A percentile compares a stretch with the other conserved stretches of the same genome.
These are phyloP conservation scores for Cyclotella baltica DNA, from an alignment of 108 stramenopile genomes.

Conservation along the genomic window DNA sequence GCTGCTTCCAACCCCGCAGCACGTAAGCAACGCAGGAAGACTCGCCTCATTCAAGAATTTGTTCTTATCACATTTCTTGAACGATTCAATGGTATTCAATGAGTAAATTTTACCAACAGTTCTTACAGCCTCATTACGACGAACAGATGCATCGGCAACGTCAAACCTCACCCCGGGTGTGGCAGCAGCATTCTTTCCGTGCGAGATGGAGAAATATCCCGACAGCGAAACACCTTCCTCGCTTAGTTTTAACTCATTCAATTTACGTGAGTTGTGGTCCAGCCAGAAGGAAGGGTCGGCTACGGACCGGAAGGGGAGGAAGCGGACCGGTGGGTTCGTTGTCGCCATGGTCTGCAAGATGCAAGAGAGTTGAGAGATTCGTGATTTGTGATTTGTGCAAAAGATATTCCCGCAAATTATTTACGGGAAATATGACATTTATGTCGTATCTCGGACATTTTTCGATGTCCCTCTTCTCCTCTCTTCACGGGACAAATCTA, in stretches of 20 bases:
- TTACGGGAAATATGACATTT: background rate
- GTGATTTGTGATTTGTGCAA: background rate
- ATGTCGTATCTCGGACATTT: too few species aligned
- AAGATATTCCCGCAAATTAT: background rate
- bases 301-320: conserved; percentile 78
- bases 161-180: conserved; percentile 62
- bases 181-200: background rate
- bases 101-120: conserved; percentile 53
- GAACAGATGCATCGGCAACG: conserved; percentile 22
- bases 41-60: conserved; percentile 57
- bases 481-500: too few species aligned
- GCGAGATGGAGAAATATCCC: conserved; percentile 54
- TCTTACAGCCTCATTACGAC: conserved; percentile 41
- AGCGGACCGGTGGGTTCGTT: conserved; percentile 56
- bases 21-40: conserved; percentile 36
- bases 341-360: conserved; percentile 7
- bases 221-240: conserved; percentile 66
- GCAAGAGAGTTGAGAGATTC: background rate
- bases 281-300: conserved; percentile 91
- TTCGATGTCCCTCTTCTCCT: too few species aligned
- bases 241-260: conserved; percentile 71
- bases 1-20: conserved; percentile 30
- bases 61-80: conserved; percentile 82
- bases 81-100: conserved; percentile 79
- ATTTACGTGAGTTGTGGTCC: conserved; percentile 68